Evolutionary conservation across 768 basidiomycete genomes (phyloP).

Genomic region (Sarcodon aspratus): DNA sequence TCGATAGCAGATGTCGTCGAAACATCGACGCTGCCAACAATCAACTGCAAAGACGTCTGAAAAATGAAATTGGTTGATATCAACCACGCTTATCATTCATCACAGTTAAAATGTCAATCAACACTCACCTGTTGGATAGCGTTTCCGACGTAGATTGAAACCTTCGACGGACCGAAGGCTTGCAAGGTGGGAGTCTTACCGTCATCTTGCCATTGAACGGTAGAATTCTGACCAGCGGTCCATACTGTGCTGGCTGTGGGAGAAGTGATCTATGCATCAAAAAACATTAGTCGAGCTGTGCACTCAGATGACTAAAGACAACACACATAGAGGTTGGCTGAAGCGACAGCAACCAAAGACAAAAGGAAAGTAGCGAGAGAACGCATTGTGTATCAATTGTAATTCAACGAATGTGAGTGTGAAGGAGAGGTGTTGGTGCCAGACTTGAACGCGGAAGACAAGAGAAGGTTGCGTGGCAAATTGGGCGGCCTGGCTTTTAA

Average conservation of each 20-base stretch:
- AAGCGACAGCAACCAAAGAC: constrained; percentile 34
- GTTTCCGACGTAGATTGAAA: constrained; percentile 59
- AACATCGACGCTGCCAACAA: constrained; percentile 40
- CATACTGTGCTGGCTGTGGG: constrained; percentile 37
- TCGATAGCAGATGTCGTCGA: constrained; percentile 29
- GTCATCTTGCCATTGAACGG: constrained; percentile 52
- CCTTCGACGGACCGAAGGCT: constrained; percentile 35
- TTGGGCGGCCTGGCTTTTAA: no score
- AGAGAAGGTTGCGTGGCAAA: background rate
- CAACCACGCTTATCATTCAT: background rate
- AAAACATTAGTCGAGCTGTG: background rate
- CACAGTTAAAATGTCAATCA: background rate
- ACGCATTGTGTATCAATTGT: constrained; percentile 23
- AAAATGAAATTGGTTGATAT: constrained; percentile 6
- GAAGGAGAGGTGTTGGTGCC: constrained; percentile 25
- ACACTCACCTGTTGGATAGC: constrained; percentile 41
- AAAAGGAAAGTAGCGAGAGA: constrained; percentile 36
- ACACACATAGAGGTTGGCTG: constrained; percentile 49
- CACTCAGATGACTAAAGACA: background rate
- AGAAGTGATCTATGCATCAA: constrained; percentile 36
- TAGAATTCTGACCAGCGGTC: constrained; percentile 36
- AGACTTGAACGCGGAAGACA: background rate
- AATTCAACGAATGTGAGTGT: constrained; percentile 20
- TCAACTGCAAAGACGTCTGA: constrained; percentile 45
- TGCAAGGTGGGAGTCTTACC: constrained; percentile 33